Evolutionary conservation across 2,329 filamentous ascomycete species (phyloP).

Genomic region (Ascosphaera apis): DNA sequence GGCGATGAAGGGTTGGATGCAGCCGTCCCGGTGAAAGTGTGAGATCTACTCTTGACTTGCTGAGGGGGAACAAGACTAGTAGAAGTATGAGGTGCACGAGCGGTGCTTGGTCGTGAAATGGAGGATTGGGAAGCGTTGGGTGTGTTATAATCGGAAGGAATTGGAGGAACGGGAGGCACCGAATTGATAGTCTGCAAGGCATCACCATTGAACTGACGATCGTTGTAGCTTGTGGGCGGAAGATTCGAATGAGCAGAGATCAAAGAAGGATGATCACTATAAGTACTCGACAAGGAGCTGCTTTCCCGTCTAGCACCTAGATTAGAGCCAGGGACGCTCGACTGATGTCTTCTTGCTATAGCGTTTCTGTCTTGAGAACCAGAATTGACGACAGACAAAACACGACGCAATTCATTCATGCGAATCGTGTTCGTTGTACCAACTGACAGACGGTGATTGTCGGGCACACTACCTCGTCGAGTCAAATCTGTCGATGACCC

Average conservation of each 20-base stretch:
- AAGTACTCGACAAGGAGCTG: not conserved
- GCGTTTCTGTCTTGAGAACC: not conserved
- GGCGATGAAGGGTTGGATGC: too few species aligned
- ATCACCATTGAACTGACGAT: too few species aligned
- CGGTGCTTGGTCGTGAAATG: not conserved
- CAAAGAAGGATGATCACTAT: slow-evolving; percentile 1
- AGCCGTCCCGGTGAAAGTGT: too few species aligned
- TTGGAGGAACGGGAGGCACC: not conserved
- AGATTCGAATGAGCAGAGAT: not conserved
- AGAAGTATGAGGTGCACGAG: too few species aligned
- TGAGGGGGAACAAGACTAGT: too few species aligned
- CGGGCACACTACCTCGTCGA: not conserved
- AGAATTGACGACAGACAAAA: slow-evolving; percentile 19
- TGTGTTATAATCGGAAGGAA: not conserved
- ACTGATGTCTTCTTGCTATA: not conserved
- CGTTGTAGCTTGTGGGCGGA: not conserved
- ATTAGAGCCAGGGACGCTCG: not conserved
- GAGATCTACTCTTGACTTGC: too few species aligned
- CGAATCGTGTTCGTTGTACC: slow-evolving; percentile 7
- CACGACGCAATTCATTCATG: slow-evolving; percentile 24
- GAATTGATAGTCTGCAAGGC: not conserved
- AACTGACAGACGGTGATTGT: slow-evolving; percentile 3
- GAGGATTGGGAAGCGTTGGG: not conserved
- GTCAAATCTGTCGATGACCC: not conserved
- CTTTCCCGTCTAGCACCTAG: not conserved